Conservation (phyloP, 2,329 filamentous ascomycete genomes). For the Trichoderma semiorbis region DNA sequence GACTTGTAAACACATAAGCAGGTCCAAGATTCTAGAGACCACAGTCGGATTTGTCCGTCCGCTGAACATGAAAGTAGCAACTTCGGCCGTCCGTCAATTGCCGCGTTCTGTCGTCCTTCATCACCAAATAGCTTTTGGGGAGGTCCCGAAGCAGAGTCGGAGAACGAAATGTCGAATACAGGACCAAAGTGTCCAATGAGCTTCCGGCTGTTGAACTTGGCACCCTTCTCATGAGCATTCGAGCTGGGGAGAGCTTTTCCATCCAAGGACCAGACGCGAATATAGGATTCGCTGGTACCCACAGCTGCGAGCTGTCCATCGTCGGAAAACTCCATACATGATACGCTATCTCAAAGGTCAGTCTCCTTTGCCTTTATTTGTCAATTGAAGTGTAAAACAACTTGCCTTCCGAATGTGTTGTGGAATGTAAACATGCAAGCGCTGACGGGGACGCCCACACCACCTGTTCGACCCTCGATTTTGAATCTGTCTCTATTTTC, state of each 20-base stretch:
- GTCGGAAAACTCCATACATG: constrained; percentile 93
- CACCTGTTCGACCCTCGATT: constrained; percentile 79
- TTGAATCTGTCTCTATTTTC: constrained; percentile 90
- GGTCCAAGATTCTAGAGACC: constrained; percentile 90
- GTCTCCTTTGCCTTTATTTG: neutral
- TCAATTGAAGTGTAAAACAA: constrained; percentile 6
- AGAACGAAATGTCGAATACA: constrained; percentile 87
- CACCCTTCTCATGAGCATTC: constrained; percentile 54
- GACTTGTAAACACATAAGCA: constrained; percentile 92
- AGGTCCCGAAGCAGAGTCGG: constrained; percentile 60
- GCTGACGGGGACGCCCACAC: constrained; percentile 77
- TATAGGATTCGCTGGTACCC: constrained; percentile 91
- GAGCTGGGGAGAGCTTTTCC: constrained; percentile 74
- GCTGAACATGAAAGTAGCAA: constrained; percentile 83
- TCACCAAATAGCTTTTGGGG: constrained; percentile 48
- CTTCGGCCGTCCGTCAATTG: constrained; percentile 58
- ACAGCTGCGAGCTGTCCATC: constrained; percentile 83
- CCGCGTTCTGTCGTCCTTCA: constrained; percentile 39
- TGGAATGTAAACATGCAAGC: constrained; percentile 99
- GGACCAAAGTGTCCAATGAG: constrained; percentile 87
- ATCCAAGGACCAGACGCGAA: constrained; percentile 88
- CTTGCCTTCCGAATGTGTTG: constrained; percentile 86
- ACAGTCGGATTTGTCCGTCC: constrained; percentile 84
- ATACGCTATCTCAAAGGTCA: constrained; percentile 55
- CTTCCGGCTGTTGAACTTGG: constrained; percentile 62